Evolutionary conservation across 2,329 filamentous ascomycete genomes (phyloP), one percentile per base, ranked within the genome.

Genomic region (Botrytis porri): DNA sequence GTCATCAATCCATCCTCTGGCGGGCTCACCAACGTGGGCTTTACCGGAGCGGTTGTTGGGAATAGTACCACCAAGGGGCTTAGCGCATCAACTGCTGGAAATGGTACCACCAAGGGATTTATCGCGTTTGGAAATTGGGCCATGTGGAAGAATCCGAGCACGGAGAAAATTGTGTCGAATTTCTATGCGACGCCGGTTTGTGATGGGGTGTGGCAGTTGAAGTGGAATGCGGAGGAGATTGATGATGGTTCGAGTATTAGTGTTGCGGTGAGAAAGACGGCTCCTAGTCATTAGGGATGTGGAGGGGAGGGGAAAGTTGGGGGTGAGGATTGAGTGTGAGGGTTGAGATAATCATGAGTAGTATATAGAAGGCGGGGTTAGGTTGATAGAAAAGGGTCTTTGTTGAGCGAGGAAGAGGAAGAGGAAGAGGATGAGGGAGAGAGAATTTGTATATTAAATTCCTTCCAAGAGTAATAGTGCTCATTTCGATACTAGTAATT

Each of bases 121-220:
- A 35, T 71, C 5, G 12, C 48, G 3, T 71, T 41, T 16, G 69
- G 69, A 7, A 65, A 71, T 9, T 71, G 60, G 59, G 69, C 45
- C 4, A 65, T 71, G 69, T 71, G 69, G 69, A 43, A 65, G 41
- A 18, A 35, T 14, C 37, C 37, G 3, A 20, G 22, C 5, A 65
- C 41, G 8, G 22, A 22, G 60, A 39, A 54, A 14, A 51, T 71
- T 4, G 25, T 22, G 25, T 71, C 69, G 18, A 51, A 32, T 32
- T 71, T 71, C 45, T 71, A 65, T 45, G 69, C 69, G 4, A 71
- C 41, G 6, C 69, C 69, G 7, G 45, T 66, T 37, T 54, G 32
- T 6, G 60, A 51, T 18, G 43, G 43, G 2, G n/a, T 71, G 22
- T 71, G 45, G 41, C 45, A 63, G 12, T 66, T 71, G 60, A 65